Percentiles rank a stretch among this genome's conserved stretches.
Conservation (phyloP, 2,329 filamentous ascomycete genomes). For the Aspergillus luchuensis region DNA sequence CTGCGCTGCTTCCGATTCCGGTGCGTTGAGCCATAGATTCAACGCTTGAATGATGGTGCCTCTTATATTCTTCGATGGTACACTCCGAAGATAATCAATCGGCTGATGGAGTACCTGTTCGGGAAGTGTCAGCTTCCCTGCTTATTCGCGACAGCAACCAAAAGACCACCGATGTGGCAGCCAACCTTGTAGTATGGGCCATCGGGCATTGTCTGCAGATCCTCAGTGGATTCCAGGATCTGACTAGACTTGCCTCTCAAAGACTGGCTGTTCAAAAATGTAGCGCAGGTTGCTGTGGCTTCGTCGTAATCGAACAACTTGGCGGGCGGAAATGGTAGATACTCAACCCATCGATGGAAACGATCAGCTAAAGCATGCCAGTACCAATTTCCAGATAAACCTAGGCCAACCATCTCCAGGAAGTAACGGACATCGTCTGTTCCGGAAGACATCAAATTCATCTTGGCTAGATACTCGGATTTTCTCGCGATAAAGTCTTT, state of each 20-base stretch:
- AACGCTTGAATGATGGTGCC: constrained; percentile 3
- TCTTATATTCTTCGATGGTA: not conserved
- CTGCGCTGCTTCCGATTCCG: not conserved
- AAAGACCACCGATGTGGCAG: too few species aligned
- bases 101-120: not conserved
- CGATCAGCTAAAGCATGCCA: not conserved
- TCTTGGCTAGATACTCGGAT: not conserved
- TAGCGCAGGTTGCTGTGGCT: not conserved
- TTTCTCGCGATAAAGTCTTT: not conserved
- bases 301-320: not conserved
- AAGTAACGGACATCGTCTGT: not conserved
- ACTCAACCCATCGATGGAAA: not conserved
- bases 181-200: not conserved
- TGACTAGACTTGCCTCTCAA: not conserved
- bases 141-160: too few species aligned
- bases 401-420: not conserved
- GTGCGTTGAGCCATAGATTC: not conserved
- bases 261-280: not conserved
- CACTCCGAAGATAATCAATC: not conserved
- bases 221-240: not conserved
- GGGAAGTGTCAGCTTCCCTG: not conserved
- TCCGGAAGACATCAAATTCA: not conserved
- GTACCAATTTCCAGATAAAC: not conserved
- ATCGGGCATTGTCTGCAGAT: accelerated
- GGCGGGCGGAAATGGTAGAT: not conserved